Evolutionary conservation across 805 yeast genomes (phyloP), one percentile per base, ranked within the genome.

Genomic region (Ogataea methylovora): DNA sequence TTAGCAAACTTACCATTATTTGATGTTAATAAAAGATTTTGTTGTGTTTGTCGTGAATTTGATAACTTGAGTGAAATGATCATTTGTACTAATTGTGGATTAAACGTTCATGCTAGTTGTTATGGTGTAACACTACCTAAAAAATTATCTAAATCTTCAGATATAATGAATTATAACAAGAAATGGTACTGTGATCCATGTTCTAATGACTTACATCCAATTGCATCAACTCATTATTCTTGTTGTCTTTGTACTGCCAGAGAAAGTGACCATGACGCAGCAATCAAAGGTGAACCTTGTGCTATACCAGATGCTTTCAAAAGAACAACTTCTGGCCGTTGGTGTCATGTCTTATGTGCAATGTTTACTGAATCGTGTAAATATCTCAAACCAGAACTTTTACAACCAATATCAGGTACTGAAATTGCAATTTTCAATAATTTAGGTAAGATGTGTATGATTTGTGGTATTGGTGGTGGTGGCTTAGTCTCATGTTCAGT

Each of bases 181-280:
- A 69, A 68, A 36, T 86, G 96, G 96, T 59, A 67, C 18, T 87
- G 96, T 58, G 94, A 85, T 45, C 66, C 77, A 1, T 87, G 96
- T 51, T 65, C 76, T 4, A 84, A 85, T 49, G 81, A 77, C 32
- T 52, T 75, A 33, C 71, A 73, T 40, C 90, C 92, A 0, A 42
- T 69, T 3, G 61, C 65, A 24, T 66, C 77, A 3, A 70, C 79
- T 0, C 60, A 69, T 15, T 79, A 82, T 48, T 56, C 68, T 2
- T 86, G 96, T 52, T 58, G 64, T 12, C 49, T 86, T n/a, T 87
- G 96, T 54, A 54, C 62, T 28, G 67, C 74, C 0, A 64, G 70
- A 28, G 82, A 74, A 30, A 48, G 60, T 14, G 70, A 71, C 43
- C 60, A 63, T 40, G 76, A 67, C 40, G 51, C 63, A 11, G 61